Base-by-base conservation (phyloP, 345 rosid genomes). In the Sonneratia alba region DNA sequence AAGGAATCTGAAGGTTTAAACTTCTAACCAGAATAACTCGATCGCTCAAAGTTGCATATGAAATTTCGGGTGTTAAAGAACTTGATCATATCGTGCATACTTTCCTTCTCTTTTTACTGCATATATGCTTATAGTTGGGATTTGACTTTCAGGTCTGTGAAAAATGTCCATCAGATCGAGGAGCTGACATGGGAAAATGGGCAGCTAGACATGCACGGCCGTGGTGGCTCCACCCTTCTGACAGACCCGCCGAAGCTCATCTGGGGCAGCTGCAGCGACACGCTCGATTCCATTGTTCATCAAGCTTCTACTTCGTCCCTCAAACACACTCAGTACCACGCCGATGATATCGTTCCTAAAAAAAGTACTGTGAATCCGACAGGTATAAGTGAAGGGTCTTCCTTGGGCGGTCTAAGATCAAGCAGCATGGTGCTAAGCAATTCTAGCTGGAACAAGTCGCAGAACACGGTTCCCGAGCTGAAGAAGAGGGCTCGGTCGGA, bases 121-220 rank as follows among this genome's bases (percentile, higher is more conserved):
- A 27, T 27, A 27, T 27, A 27, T 27, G 22, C 18, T 70, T 7
- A 53, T 36, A 24, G 9, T 43, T 36, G 36, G 40, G 21, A 6
- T 42, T 66, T 7, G 24, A 51, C 13, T 71, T 77, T 27, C 88
- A 91, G 98, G 84, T 72, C 73, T 57, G 24, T 24, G 64, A 83
- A 84, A 62, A 19, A 56, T 27, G 48, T 37, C 65, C 85, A 82
- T 27, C 92, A 85, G 77, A 93, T 91, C 38, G 87, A 93, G 12
- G 97, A 91, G 84, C 81, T 93, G 70, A 90, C 93, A 65, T 92
- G 97, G 99, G 85, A 89, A 79, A 95, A 90, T 70, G 96, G 97
- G 10, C 95, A 90, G 55, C 72, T 88, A 15, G 83, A 87, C 77
- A 77, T 86, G 88, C 96, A 90, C 79, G 86, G 87, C 22, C 81